A percentile compares a stretch with the other conserved stretches of the same genome.
These are phyloP conservation scores for Coemansia sp. DNA, from an alignment of 192 early-diverging fungal species.

Conservation along the genomic window DNA sequence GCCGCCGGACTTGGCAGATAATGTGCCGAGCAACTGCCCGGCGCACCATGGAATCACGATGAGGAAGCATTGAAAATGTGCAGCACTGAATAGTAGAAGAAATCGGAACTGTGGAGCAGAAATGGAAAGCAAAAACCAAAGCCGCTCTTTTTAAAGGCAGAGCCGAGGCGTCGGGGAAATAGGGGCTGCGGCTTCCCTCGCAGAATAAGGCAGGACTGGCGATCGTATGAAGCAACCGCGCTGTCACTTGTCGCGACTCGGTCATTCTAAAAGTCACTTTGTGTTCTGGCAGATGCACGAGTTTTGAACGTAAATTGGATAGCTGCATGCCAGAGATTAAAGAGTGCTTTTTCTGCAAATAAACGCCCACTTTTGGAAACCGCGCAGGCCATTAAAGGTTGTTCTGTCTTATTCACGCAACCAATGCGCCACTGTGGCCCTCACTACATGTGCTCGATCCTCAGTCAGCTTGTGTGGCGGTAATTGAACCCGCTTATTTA, in stretches of 20 bases:
- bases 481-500: not conserved
- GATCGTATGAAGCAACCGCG: not conserved
- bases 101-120: not conserved
- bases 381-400: not conserved
- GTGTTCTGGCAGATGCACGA: not conserved
- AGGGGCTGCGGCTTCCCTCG: not conserved
- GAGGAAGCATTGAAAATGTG: not conserved
- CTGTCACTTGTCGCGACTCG: not conserved
- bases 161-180: not conserved
- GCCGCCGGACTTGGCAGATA: constrained; percentile 7
- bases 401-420: not conserved
- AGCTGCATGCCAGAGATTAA: not conserved
- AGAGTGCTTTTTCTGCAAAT: not conserved
- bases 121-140: not conserved
- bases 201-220: not conserved
- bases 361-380: not conserved
- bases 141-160: not conserved
- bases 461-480: constrained; percentile 1
- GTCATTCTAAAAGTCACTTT: not conserved
- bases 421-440: constrained; percentile 1
- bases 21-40: constrained; percentile 7
- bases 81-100: not conserved
- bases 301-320: not conserved
- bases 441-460: not conserved
- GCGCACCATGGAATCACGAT: constrained; percentile 9